Base-by-base conservation (phyloP, 371 early-diverging fungal genomes). In the Mucor plumbeus region DNA sequence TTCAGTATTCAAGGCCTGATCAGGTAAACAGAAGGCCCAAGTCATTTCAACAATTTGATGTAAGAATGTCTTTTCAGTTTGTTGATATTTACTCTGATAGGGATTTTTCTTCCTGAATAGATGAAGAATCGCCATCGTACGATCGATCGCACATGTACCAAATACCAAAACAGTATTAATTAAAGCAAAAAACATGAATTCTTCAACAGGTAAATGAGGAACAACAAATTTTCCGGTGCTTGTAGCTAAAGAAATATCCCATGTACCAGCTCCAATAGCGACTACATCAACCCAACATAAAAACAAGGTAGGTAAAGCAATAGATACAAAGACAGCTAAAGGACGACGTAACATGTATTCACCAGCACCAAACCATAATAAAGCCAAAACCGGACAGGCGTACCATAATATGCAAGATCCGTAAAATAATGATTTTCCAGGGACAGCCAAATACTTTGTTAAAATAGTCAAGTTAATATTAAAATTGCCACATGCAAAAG, bases 91-190 rank as follows among this genome's bases (percentile, higher is more conserved):
- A 17, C 9, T 39, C 19, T 61, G 48, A 17, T 8, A 14, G 11
- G 39, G 50, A 10, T 48, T 19, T 35, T 26, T 26, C 1, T 59
- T 38, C 15, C 59, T 61, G 41, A 19, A 74, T 0, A 80, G 64
- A 44, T 82, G 74, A 11, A 79, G 26, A 14, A 78, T 67, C n/a
- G 85, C 72, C 43, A 74, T 73, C 8, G 83, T 76, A 11, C 85
- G 81, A 44, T 90, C 88, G 36, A 86, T 69, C 1, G 88, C 85
- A 59, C 85, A 73, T 7, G 80, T 74, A n/a, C 86, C 90, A 80
- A 83, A 84, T 7, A 90, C 88, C 47, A 88, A 61, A 58, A 90
- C 78, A 14, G 72, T 69, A 47, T 88, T 86, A 61, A 87, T 83
- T 14, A 88, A 36, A 11, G 76, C 38, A 61, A 88, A 90, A 62